Conservation (phyloP, 139 green algal species). For the Ulvella scutata region DNA sequence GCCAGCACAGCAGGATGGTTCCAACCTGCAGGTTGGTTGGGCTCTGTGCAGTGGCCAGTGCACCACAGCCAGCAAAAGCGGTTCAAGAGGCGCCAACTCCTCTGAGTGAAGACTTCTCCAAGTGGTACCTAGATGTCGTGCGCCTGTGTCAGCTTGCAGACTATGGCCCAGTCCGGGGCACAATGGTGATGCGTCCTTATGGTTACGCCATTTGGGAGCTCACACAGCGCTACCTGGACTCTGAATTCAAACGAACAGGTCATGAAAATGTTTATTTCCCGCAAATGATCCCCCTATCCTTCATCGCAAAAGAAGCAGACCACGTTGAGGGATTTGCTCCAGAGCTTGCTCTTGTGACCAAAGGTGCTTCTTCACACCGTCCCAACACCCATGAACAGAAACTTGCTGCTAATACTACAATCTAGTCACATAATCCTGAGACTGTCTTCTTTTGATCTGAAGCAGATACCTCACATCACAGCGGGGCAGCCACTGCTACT, state of each 20-base stretch:
- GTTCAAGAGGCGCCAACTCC: conserved; percentile 55
- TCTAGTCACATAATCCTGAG: too few relatives aligned
- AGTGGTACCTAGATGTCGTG: conserved; percentile 93
- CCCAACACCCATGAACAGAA: neutral
- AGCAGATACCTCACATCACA: too few relatives aligned
- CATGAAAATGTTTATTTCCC: conserved; percentile 94
- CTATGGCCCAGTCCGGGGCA: conserved; percentile 95
- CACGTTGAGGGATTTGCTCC: conserved; percentile 99
- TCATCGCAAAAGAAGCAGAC: conserved; percentile 94
- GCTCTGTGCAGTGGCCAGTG: conserved; percentile 18
- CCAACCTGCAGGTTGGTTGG: too few relatives aligned
- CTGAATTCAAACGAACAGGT: conserved; percentile 72
- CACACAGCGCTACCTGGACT: conserved; percentile 65
- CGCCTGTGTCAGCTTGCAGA: conserved; percentile 85
- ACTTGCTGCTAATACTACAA: too few relatives aligned
- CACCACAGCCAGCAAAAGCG: conserved; percentile 22
- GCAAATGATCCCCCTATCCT: conserved; percentile 93
- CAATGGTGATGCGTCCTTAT: conserved; percentile 98
- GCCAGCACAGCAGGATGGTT: too few relatives aligned
- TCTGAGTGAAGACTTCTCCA: conserved; percentile 66
- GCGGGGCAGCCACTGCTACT: too few relatives aligned
- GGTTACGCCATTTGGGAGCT: conserved; percentile 69
- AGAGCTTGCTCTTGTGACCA: conserved; percentile 94
- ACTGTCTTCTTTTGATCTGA: too few relatives aligned
- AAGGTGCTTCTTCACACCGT: conserved; percentile 27